These are phyloP conservation scores for Rhizopus stolonifer DNA, from an alignment of 371 early-diverging fungal species.

Conservation along the genomic window DNA sequence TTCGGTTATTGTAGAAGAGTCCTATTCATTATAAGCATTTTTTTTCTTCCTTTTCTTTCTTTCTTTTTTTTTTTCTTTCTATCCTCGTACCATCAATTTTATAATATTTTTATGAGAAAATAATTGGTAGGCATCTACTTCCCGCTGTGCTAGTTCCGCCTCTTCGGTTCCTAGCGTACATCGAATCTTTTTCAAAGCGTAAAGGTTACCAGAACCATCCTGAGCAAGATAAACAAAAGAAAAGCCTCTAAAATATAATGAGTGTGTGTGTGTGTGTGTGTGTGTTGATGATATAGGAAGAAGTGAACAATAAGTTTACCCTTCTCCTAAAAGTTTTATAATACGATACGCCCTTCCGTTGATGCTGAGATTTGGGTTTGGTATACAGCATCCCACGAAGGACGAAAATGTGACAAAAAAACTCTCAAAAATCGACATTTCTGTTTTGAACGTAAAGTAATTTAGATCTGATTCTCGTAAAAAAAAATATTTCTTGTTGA, in stretches of 20 bases:
- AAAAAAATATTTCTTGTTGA: not conserved
- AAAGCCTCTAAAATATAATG: conserved; percentile 59
- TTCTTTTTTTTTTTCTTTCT: not conserved
- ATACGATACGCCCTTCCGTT: conserved; percentile 60
- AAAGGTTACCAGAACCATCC: conserved; percentile 54
- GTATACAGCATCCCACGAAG: conserved; percentile 35
- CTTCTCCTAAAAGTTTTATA: conserved; percentile 69
- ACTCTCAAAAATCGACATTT: not conserved
- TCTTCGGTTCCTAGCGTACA: conserved; percentile 63
- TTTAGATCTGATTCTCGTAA: not conserved
- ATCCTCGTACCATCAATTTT: conserved; percentile 55
- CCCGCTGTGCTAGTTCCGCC: conserved; percentile 61
- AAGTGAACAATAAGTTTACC: too few species aligned
- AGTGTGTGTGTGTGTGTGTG: too few species aligned
- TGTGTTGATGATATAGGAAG: too few species aligned
- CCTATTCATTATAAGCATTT: conserved; percentile 47
- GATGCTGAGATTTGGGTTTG: conserved; percentile 64
- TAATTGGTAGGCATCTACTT: conserved; percentile 63
- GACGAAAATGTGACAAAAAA: conserved; percentile 14
- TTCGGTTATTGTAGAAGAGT: conserved; percentile 61
- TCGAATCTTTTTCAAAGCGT: conserved; percentile 70
- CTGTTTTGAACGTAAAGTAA: not conserved
- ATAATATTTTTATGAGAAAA: conserved; percentile 73
- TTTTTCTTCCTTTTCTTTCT: too few species aligned
- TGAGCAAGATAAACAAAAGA: conserved; percentile 73